A percentile compares a stretch with the other conserved stretches of the same genome.
phyloP scores from a whole-genome alignment of 2,329 filamentous ascomycete genomes.

The Microdochium trichocladiopsis region DNA sequence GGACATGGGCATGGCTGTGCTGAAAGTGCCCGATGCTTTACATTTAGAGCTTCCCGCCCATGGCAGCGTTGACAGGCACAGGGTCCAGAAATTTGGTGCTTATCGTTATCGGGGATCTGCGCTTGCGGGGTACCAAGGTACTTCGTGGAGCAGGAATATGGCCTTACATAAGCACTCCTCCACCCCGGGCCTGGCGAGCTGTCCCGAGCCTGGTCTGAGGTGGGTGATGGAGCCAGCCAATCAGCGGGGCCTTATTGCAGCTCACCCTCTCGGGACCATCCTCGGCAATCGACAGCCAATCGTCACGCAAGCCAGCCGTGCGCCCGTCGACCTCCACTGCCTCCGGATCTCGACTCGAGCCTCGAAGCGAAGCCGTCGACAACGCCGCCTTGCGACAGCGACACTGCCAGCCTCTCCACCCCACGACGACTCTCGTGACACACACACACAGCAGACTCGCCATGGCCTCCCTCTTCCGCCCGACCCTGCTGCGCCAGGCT shows the following conservation, averaged over 20 bases:
- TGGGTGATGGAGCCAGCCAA: not conserved
- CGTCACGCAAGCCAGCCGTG: not conserved
- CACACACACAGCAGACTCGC: constrained; percentile 3
- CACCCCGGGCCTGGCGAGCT: too few relatives aligned
- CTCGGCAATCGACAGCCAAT: not conserved
- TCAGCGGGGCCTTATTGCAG: not conserved
- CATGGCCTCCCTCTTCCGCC: constrained; percentile 52
- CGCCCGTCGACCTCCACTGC: not conserved
- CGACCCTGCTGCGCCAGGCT: constrained; percentile 45
- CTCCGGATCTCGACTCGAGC: not conserved
- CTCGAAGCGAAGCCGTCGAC: not conserved
- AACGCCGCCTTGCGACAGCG: not conserved
- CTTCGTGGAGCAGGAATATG: too few relatives aligned
- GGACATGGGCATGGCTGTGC: not conserved
- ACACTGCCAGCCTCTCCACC: constrained; percentile 4
- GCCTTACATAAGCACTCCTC: too few relatives aligned
- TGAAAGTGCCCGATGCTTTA: too few relatives aligned
- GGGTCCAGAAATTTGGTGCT: not conserved
- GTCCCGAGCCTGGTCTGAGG: too few relatives aligned
- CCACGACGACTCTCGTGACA: constrained; percentile 8
- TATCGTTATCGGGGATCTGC: not conserved
- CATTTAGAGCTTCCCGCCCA: too few relatives aligned
- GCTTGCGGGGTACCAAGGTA: too few relatives aligned
- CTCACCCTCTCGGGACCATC: not conserved
- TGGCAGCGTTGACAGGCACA: too few relatives aligned